Conservation (phyloP, 768 basidiomycete genomes). For the Suillus paluster region DNA sequence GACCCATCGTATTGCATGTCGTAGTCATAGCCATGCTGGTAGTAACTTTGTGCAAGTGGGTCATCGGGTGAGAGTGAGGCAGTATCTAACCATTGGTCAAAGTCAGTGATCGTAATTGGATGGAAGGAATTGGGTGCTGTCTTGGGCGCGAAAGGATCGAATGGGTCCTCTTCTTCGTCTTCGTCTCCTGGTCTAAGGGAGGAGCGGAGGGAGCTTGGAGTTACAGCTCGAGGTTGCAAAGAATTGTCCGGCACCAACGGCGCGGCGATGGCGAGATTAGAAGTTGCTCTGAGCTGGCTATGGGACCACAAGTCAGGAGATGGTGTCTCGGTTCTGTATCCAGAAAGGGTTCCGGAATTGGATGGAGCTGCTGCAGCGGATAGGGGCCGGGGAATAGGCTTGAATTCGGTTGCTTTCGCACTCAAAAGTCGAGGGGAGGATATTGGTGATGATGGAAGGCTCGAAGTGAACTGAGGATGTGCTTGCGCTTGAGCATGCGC, state of each 20-base stretch:
- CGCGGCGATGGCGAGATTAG: constrained; percentile 90
- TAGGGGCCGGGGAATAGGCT: constrained; percentile 79
- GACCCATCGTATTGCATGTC: constrained; percentile 36
- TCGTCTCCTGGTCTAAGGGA: constrained; percentile 61
- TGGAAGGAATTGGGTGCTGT: constrained; percentile 58
- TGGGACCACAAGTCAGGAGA: constrained; percentile 92
- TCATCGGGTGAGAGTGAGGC: constrained; percentile 59
- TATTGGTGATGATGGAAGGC: constrained; percentile 82
- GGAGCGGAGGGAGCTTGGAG: constrained; percentile 74
- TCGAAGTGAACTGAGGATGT: constrained; percentile 71
- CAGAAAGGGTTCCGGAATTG: constrained; percentile 52
- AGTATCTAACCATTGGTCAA: constrained; percentile 62
- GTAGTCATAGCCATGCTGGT: constrained; percentile 34
- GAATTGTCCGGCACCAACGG: constrained; percentile 80
- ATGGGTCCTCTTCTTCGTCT: constrained; percentile 83
- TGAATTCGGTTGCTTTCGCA: constrained; percentile 90
- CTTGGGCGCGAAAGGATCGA: constrained; percentile 70
- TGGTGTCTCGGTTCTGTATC: constrained; percentile 75
- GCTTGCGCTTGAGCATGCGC: constrained; percentile 58
- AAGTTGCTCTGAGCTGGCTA: constrained; percentile 64
- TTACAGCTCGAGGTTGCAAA: constrained; percentile 54
- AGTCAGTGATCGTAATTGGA: constrained; percentile 65
- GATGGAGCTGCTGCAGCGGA: constrained; percentile 69
- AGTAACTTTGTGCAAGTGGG: constrained; percentile 38
- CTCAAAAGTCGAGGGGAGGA: constrained; percentile 86